A percentile compares a stretch with the other conserved stretches of the same genome.
Conservation (phyloP, 805 yeast species). For the Saccharomycopsis oosterbeekiorum region DNA sequence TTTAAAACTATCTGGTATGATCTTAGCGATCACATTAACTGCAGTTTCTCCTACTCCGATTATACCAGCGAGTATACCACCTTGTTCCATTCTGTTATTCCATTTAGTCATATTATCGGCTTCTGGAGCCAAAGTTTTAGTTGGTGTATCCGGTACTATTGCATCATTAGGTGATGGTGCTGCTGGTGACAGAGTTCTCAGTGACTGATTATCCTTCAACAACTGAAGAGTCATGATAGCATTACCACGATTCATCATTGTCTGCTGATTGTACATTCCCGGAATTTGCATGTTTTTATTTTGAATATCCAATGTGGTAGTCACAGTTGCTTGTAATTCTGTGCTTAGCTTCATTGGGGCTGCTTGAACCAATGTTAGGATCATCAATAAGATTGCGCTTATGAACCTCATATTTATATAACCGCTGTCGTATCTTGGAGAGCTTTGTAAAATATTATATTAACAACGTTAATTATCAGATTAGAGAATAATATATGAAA, state of each 20-base stretch:
- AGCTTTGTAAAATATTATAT: too few species aligned
- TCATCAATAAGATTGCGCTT: not conserved
- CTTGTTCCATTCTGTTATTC: constrained; percentile 1
- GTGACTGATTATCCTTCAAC: not conserved
- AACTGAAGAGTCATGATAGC: not conserved
- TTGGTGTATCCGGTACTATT: not conserved
- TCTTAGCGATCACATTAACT: not conserved
- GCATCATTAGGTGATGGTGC: not conserved
- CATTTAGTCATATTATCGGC: not conserved
- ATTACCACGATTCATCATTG: not conserved
- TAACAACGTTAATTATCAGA: not conserved
- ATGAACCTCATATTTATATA: not conserved
- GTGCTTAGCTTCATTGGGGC: not conserved
- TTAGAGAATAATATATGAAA: too few species aligned
- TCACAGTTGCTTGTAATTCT: not conserved
- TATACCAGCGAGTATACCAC: constrained; percentile 9
- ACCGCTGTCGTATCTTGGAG: not conserved
- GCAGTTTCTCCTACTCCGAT: constrained; percentile 7
- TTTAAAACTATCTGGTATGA: constrained; percentile 2
- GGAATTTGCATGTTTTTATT: not conserved
- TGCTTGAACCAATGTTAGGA: not conserved
- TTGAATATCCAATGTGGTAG: not conserved
- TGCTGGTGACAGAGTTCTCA: not conserved
- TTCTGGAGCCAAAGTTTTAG: not conserved
- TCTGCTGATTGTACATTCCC: not conserved